phyloP scores from a whole-genome alignment of 106 monocot species.

The Acorus gramineus region DNA sequence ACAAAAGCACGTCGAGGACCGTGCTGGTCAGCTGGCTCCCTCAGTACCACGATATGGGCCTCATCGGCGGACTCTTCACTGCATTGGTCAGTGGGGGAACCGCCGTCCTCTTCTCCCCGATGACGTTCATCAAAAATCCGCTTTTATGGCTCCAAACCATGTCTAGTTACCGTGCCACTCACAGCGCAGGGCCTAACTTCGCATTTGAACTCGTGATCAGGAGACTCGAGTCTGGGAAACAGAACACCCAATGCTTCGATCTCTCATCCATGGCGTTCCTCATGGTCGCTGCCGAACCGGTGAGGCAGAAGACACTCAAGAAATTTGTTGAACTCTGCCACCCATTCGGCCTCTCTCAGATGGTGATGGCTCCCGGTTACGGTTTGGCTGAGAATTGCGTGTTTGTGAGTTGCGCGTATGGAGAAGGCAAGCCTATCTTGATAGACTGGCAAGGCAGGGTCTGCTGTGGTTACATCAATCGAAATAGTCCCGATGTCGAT shows the following conservation, averaged over 20 bases:
- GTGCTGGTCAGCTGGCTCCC: constrained; percentile 51
- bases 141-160: constrained; percentile 51
- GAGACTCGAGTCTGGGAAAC: constrained; percentile 25
- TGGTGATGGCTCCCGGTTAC: constrained; percentile 47
- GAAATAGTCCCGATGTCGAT: constrained; percentile 15
- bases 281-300: constrained; percentile 50
- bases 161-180: constrained; percentile 28
- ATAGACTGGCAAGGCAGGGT: constrained; percentile 49
- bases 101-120: constrained; percentile 44
- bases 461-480: constrained; percentile 34
- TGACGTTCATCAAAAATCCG: constrained; percentile 45
- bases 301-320: constrained; percentile 48
- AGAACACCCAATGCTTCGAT: constrained; percentile 13
- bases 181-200: constrained; percentile 53
- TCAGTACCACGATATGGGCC: constrained; percentile 54
- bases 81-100: constrained; percentile 44
- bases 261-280: constrained; percentile 43
- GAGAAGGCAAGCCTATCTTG: constrained; percentile 34
- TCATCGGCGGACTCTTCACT: constrained; percentile 50
- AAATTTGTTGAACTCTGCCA: constrained; percentile 30
- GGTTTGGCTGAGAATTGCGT: constrained; percentile 57
- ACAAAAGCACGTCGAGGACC: constrained; percentile 37
- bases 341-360: constrained; percentile 30
- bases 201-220: constrained; percentile 43
- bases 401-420: constrained; percentile 42